phyloP scores from a whole-genome alignment of 176 grass and related monocot species.

The Panicum miliaceum region DNA sequence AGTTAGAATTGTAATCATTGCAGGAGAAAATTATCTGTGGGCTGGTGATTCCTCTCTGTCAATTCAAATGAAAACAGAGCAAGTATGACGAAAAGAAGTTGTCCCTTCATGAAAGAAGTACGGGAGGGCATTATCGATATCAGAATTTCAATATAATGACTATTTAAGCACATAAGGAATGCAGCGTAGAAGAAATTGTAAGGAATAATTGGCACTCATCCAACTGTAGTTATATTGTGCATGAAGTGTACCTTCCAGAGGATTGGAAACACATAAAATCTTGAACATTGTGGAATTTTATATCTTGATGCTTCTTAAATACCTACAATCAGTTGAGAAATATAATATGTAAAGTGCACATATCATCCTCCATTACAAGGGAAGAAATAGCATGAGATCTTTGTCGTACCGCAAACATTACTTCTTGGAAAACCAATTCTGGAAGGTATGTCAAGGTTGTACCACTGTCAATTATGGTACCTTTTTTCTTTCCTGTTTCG shows the following conservation, averaged over 20 bases:
- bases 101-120: background rate
- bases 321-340: slow-evolving; percentile 60
- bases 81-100: background rate
- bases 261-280: slow-evolving; percentile 89
- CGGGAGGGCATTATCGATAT: slow-evolving; percentile 12
- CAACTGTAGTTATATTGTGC: slow-evolving; percentile 23
- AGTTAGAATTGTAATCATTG: slow-evolving; percentile 33
- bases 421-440: slow-evolving; percentile 75
- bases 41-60: slow-evolving; percentile 15
- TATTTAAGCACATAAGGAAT: background rate
- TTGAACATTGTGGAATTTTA: slow-evolving; percentile 66
- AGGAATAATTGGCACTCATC: background rate
- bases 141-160: background rate
- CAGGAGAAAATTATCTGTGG: slow-evolving; percentile 4
- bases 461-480: slow-evolving; percentile 93
- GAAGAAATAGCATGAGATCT: slow-evolving; percentile 33
- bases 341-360: slow-evolving; percentile 35
- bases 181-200: slow-evolving; percentile 15
- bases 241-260: slow-evolving; percentile 66
- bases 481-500: slow-evolving; percentile 72
- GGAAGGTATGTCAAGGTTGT: slow-evolving; percentile 97
- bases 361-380: slow-evolving; percentile 19
- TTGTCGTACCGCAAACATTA: slow-evolving; percentile 62
- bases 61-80: slow-evolving; percentile 26
- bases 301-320: slow-evolving; percentile 74